A percentile compares a stretch with the other conserved stretches of the same genome.
Conservation (phyloP, 2,329 filamentous ascomycete species). For the Helminthosporium solani region DNA sequence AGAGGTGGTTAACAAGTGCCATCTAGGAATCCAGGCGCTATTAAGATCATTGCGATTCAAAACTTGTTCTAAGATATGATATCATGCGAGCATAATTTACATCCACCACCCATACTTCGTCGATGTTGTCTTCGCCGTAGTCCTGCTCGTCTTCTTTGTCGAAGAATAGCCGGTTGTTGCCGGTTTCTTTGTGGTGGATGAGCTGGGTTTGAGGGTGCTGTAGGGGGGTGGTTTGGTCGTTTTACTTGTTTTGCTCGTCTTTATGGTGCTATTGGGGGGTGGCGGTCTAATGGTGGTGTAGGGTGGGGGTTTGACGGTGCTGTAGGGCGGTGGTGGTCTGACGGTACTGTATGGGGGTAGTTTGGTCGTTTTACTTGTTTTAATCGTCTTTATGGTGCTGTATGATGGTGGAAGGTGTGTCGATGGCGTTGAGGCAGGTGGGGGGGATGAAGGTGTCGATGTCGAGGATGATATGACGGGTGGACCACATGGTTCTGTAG, state of each 20-base stretch:
- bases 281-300: too few relatives aligned
- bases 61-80: too few relatives aligned
- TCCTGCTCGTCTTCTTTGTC: neutral
- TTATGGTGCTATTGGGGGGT: neutral
- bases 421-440: constrained; percentile 3
- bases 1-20: too few relatives aligned
- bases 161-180: neutral
- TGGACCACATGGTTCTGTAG: constrained; percentile 14
- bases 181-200: constrained; percentile 4
- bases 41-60: too few relatives aligned
- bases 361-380: too few relatives aligned
- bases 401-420: too few relatives aligned
- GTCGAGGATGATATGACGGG: constrained; percentile 10
- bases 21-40: too few relatives aligned
- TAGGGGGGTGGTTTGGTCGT: neutral
- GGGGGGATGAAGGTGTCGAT: constrained; percentile 7
- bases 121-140: neutral
- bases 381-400: neutral
- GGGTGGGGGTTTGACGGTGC: neutral
- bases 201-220: neutral
- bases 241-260: neutral
- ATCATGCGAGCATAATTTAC: constrained; percentile 29
- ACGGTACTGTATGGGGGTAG: too few relatives aligned
- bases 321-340: neutral
- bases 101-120: neutral